Evolutionary conservation across 129 eudicot species (phyloP).

Genomic region (Kitagawia praeruptora): DNA sequence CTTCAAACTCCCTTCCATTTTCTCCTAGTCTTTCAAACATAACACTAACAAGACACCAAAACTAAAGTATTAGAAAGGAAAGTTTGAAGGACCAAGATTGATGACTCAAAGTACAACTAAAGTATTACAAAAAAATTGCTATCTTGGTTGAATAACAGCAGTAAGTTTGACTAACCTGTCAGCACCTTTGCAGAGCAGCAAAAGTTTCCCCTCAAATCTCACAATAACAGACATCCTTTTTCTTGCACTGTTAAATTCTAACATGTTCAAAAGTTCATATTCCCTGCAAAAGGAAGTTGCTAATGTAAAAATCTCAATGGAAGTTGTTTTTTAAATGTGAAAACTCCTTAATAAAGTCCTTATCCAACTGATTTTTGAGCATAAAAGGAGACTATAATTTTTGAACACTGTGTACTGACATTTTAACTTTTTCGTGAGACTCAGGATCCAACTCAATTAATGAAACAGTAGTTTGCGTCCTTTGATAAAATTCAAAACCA

Average conservation of each 20-base stretch:
- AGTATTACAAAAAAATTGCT: too few species aligned
- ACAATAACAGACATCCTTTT: conserved; percentile 90
- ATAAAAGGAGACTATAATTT: not conserved
- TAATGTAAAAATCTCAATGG: not conserved
- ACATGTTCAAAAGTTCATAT: conserved; percentile 56
- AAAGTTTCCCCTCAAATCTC: conserved; percentile 50
- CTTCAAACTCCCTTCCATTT: conserved; percentile 62
- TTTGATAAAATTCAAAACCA: conserved; percentile 72
- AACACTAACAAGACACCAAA: conserved; percentile 44
- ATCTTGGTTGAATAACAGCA: not conserved
- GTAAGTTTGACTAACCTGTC: conserved; percentile 54
- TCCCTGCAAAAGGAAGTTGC: conserved; percentile 37
- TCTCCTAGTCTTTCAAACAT: conserved; percentile 80
- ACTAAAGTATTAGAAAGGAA: not conserved
- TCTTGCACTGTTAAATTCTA: conserved; percentile 83
- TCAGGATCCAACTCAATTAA: conserved; percentile 57
- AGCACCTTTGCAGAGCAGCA: conserved; percentile 84
- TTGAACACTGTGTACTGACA: conserved; percentile 28
- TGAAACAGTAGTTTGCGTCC: conserved; percentile 68
- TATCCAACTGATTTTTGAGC: not conserved
- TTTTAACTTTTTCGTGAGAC: conserved; percentile 46
- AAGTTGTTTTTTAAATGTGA: not conserved
- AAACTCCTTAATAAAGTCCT: not conserved
- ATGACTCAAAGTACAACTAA: not conserved
- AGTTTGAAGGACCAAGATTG: not conserved